These are phyloP conservation scores for Triglochin maritima DNA, from an alignment of 106 monocot genomes.

Conservation along the genomic window DNA sequence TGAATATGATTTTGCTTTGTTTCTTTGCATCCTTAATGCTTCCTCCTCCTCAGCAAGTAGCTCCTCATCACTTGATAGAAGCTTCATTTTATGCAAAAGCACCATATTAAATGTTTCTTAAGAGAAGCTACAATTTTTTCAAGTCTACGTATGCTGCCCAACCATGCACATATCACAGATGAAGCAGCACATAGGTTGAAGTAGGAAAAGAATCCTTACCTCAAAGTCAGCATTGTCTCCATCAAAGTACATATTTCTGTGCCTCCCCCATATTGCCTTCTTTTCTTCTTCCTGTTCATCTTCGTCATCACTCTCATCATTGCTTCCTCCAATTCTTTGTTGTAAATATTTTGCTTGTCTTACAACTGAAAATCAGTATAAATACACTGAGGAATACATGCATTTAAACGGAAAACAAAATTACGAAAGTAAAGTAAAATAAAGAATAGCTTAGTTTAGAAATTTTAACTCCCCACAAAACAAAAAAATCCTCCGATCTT, in stretches of 20 bases:
- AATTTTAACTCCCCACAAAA: too few species aligned
- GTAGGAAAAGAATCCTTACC: constrained; percentile 11
- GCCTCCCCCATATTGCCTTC: constrained; percentile 48
- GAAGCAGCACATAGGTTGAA: neutral
- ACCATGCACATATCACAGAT: too few species aligned
- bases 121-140: too few species aligned
- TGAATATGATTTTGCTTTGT: constrained; percentile 51
- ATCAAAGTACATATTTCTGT: constrained; percentile 47
- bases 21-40: constrained; percentile 49
- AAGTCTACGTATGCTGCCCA: too few species aligned
- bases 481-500: too few species aligned
- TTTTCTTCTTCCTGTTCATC: constrained; percentile 37
- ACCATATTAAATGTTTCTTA: too few species aligned
- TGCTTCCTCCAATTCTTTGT: constrained; percentile 51
- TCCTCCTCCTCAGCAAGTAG: constrained; percentile 65
- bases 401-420: neutral
- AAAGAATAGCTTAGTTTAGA: neutral
- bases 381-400: neutral
- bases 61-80: constrained; percentile 83
- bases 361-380: constrained; percentile 26
- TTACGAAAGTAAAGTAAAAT: neutral
- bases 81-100: constrained; percentile 10
- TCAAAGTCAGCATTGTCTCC: constrained; percentile 66
- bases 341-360: constrained; percentile 55
- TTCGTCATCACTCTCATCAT: constrained; percentile 48